Percentiles rank a stretch among this genome's conserved stretches.
Evolutionary conservation across 306 rosid genomes (phyloP).

Genomic region (Sphenostylis stenocarpa): DNA sequence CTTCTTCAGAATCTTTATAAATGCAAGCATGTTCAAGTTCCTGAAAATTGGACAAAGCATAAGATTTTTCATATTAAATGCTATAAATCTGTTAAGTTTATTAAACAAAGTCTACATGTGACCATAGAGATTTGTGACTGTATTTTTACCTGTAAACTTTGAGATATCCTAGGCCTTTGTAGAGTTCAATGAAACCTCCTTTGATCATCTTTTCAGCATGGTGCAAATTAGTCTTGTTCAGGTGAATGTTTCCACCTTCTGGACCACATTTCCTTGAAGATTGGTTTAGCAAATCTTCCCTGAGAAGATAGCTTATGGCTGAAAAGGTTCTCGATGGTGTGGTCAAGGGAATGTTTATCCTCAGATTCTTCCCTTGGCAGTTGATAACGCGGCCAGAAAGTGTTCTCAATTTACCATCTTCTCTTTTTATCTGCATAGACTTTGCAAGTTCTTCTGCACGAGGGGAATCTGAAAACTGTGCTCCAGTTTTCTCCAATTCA

Average conservation of each 20-base stretch:
- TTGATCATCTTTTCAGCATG: conserved; percentile 96
- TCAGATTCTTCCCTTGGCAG: conserved; percentile 83
- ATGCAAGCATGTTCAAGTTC: conserved; percentile 94
- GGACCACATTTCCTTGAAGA: conserved; percentile 68
- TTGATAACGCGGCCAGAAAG: conserved; percentile 60
- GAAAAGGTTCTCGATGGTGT: conserved; percentile 89
- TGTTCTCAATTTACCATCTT: conserved; percentile 58
- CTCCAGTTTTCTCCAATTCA: conserved; percentile 62
- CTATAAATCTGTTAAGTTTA: not conserved
- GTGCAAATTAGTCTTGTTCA: conserved; percentile 72
- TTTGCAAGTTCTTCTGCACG: conserved; percentile 46
- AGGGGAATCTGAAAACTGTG: conserved; percentile 46
- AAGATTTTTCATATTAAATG: conserved; percentile 20
- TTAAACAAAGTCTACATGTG: not conserved
- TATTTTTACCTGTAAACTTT: conserved; percentile 72
- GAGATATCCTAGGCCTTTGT: conserved; percentile 88
- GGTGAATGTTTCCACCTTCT: conserved; percentile 64
- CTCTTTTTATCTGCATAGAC: conserved; percentile 48
- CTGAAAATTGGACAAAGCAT: conserved; percentile 49
- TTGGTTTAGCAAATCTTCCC: conserved; percentile 78
- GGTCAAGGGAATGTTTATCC: conserved; percentile 86
- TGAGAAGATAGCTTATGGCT: conserved; percentile 77
- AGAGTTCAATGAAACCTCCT: conserved; percentile 90
- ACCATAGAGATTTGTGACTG: not conserved
- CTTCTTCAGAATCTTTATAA: conserved; percentile 90